phyloP scores from a whole-genome alignment of 805 yeast species.

The Lachancea dasiensis region DNA sequence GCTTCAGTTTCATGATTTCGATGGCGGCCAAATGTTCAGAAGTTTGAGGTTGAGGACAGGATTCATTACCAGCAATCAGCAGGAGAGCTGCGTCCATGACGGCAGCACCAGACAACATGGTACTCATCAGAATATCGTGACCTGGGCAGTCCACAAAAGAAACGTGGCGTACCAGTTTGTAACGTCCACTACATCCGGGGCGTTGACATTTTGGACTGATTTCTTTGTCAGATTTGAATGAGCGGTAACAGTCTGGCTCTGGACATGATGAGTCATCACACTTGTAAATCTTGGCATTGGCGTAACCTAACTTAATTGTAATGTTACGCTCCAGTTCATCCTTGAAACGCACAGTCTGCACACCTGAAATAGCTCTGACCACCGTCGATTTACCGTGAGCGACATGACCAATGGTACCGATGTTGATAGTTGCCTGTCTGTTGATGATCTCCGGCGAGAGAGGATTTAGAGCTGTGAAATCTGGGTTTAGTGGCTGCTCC shows the following conservation, averaged over 20 bases:
- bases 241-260: slow-evolving; percentile 91
- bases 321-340: slow-evolving; percentile 98
- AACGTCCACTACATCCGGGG: slow-evolving; percentile 84
- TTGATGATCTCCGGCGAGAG: slow-evolving; percentile 91
- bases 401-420: slow-evolving; percentile 95
- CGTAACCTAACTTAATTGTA: slow-evolving; percentile 97
- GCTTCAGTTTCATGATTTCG: slow-evolving; percentile 97
- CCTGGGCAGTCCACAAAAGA: slow-evolving; percentile 99
- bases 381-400: slow-evolving; percentile 95
- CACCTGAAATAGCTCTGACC: slow-evolving; percentile 95
- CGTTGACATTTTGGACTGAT: slow-evolving; percentile 87
- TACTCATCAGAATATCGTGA: slow-evolving; percentile 99
- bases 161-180: slow-evolving; percentile 88
- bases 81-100: slow-evolving; percentile 99
- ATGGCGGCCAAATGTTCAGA: slow-evolving; percentile 99
- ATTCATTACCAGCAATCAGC: slow-evolving; percentile 95
- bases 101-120: slow-evolving; percentile 99
- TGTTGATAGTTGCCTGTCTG: slow-evolving; percentile 98
- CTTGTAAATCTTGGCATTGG: slow-evolving; percentile 96
- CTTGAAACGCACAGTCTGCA: slow-evolving; percentile 98
- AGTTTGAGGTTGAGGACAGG: slow-evolving; percentile 99
- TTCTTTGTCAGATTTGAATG: slow-evolving; percentile 92
- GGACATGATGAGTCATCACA: slow-evolving; percentile 82
- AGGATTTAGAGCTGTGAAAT: slow-evolving; percentile 75
- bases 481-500: slow-evolving; percentile 89